These are phyloP conservation scores for Hirschfeldia incana DNA, from an alignment of 345 rosid genomes.

Conservation along the genomic window DNA sequence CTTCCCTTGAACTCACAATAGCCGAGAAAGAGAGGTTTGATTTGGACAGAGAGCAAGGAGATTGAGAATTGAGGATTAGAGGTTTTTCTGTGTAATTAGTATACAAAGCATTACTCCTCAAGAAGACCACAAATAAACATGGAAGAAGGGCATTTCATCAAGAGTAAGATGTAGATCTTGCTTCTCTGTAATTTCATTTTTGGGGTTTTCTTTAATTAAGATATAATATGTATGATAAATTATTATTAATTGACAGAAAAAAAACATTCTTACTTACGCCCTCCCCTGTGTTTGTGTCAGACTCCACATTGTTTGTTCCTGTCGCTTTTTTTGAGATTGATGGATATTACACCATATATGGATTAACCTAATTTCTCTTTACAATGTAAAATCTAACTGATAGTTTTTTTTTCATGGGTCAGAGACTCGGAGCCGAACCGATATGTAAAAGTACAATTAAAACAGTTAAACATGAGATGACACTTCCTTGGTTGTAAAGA, in stretches of 20 bases:
- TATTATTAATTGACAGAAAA: conserved; percentile 11
- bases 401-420: neutral
- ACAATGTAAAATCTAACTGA: neutral
- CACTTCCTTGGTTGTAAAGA: too few species aligned
- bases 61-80: conserved; percentile 29
- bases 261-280: conserved; percentile 20
- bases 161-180: conserved; percentile 14
- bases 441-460: too few species aligned
- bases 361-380: conserved; percentile 19
- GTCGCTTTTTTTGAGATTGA: neutral
- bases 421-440: neutral
- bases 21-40: conserved; percentile 27
- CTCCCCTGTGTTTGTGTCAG: conserved; percentile 11
- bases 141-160: conserved; percentile 3
- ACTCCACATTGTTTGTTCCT: conserved; percentile 16
- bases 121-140: conserved; percentile 22
- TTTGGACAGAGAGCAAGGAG: conserved; percentile 29
- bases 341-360: neutral
- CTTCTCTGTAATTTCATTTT: conserved; percentile 10
- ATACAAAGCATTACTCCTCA: conserved; percentile 37
- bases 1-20: conserved; percentile 64
- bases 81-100: conserved; percentile 37
- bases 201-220: neutral
- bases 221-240: conserved; percentile 4
- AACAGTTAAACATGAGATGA: too few species aligned